Percentiles rank a stretch among this genome's conserved stretches.
These are phyloP conservation scores for Hypocreales sp. DNA, from an alignment of 2,329 filamentous ascomycete genomes.

Conservation along the genomic window DNA sequence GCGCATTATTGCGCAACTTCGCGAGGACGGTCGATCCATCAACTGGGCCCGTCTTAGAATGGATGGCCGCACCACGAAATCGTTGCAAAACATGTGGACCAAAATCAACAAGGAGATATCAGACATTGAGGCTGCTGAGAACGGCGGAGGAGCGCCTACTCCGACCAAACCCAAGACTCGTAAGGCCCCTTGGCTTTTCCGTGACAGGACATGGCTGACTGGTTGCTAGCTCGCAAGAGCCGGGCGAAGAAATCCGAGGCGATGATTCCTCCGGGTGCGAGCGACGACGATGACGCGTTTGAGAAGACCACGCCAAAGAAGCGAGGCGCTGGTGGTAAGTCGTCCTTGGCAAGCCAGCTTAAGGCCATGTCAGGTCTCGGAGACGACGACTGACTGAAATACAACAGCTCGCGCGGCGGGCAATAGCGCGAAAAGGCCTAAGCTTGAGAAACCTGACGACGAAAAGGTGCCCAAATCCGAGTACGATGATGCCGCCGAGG, in stretches of 20 bases:
- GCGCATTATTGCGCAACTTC: conserved; percentile 17
- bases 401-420: too few species aligned
- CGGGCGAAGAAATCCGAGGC: conserved; percentile 3
- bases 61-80: conserved; percentile 21
- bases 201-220: too few species aligned
- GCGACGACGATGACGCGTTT: background rate
- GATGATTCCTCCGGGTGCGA: too few species aligned
- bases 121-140: conserved; percentile 15
- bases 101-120: conserved; percentile 18
- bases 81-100: conserved; percentile 20
- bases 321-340: conserved; percentile 1
- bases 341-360: background rate
- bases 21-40: conserved; percentile 15
- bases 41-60: conserved; percentile 20
- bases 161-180: conserved; percentile 7
- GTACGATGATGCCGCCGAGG: too few species aligned
- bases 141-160: background rate
- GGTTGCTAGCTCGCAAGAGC: conserved; percentile 8
- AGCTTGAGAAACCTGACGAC: too few species aligned
- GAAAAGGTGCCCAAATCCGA: too few species aligned
- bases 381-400: too few species aligned
- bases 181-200: too few species aligned
- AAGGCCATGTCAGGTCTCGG: too few species aligned
- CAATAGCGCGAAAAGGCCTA: too few species aligned
- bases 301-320: background rate